phyloP scores from a whole-genome alignment of 2,329 filamentous ascomycete species.

The Lasiodiplodia hormozganensis region DNA sequence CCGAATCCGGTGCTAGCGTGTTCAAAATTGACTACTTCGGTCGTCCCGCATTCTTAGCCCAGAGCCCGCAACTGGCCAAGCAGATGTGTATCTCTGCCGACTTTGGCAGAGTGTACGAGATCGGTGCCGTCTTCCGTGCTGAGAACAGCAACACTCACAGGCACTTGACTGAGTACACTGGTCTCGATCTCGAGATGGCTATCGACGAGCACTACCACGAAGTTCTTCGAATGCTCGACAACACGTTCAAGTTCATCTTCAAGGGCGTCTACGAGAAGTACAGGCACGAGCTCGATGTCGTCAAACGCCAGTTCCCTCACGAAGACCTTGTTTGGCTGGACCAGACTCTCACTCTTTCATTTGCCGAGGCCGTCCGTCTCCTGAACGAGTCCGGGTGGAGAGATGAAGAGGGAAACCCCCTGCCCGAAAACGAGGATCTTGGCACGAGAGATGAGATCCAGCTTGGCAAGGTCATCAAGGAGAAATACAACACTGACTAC shows the following conservation, averaged over 20 bases:
- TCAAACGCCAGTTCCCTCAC: slow-evolving; percentile 85
- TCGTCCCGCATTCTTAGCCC: slow-evolving; percentile 83
- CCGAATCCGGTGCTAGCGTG: slow-evolving; percentile 88
- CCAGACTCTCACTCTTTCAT: slow-evolving; percentile 80
- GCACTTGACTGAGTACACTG: slow-evolving; percentile 93
- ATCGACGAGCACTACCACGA: slow-evolving; percentile 91
- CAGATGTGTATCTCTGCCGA: slow-evolving; percentile 92
- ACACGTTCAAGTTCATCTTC: slow-evolving; percentile 81
- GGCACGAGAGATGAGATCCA: slow-evolving; percentile 86
- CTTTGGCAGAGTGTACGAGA: slow-evolving; percentile 87
- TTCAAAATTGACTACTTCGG: slow-evolving; percentile 94
- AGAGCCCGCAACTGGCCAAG: slow-evolving; percentile 90
- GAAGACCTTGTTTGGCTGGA: slow-evolving; percentile 88
- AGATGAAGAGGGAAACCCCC: slow-evolving; percentile 75
- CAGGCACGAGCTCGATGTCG: slow-evolving; percentile 74
- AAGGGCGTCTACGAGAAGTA: slow-evolving; percentile 72
- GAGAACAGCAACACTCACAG: slow-evolving; percentile 96
- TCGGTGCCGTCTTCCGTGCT: slow-evolving; percentile 88
- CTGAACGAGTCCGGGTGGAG: slow-evolving; percentile 78
- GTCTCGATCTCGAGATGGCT: slow-evolving; percentile 90
- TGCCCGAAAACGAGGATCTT: slow-evolving; percentile 79
- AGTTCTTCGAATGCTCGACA: slow-evolving; percentile 78
- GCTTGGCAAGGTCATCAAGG: slow-evolving; percentile 81
- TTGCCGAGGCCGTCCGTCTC: slow-evolving; percentile 79
- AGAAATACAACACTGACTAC: slow-evolving; percentile 88